Base-by-base conservation (phyloP, 768 basidiomycete genomes). In the Mycena vitilis region DNA sequence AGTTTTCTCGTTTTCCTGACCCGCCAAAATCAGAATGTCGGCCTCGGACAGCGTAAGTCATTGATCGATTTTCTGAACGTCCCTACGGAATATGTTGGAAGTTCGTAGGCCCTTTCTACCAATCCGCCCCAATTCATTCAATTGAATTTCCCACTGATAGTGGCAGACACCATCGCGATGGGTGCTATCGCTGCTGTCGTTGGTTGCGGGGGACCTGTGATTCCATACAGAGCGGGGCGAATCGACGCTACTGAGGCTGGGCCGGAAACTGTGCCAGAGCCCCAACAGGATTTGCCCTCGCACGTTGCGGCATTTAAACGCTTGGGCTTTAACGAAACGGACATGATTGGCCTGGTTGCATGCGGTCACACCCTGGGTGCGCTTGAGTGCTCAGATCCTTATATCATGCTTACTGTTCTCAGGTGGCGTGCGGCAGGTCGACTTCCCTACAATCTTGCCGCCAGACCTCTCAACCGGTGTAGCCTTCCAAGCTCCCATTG, bases 121-220 rank as follows among this genome's bases (percentile, higher is more conserved):
- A n/a, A 20, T 55, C 37, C 23, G 36, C 30, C 45, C 60, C 48
- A 18, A 18, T 38, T 52, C 22, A 37, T 37, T 44, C 60, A 44
- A 25, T 38, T 22, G 34, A 25, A 20, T 51, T 54, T 34, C 18
- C 34, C 22, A 34, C 11, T 44, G n/a, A n/a, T n/a, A 73, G 72
- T 72, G 49, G 71, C 73, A n/a, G 75, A 75, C 60, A 25, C 69
- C 12, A 65, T 74, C 40, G 72, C 73, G 15, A 66, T 75, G 36
- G 72, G 71, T 10, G 60, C 57, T 12, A 40, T 66, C 12, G 44
- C 49, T 15, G 66, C 68, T 22, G 55, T 71, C 13, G 47, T 48
- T 12, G 56, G 51, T 12, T 74, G 75, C 48, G 71, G 71, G 13
- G 74, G 75, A 52, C 74, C 75, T 15, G n/a, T 64, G 20, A 70